These are phyloP conservation scores for Colletotrichum kahawae DNA, from an alignment of 2,329 filamentous ascomycete genomes.

Conservation along the genomic window DNA sequence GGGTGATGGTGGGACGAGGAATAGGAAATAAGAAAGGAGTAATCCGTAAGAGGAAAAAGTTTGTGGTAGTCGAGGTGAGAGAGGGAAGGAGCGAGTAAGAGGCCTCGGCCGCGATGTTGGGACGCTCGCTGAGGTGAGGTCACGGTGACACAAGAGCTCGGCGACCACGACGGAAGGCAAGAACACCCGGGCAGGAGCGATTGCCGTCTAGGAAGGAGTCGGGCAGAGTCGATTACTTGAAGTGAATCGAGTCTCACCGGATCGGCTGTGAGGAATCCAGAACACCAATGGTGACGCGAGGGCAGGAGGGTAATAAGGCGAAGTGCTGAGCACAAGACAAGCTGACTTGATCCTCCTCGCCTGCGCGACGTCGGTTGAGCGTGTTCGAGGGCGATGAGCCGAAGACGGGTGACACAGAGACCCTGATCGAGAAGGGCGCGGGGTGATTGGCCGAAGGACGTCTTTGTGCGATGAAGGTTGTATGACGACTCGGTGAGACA, in stretches of 20 bases:
- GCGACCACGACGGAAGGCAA: slow-evolving; percentile 8
- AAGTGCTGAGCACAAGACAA: background rate
- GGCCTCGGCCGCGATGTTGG: background rate
- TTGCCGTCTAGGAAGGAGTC: background rate
- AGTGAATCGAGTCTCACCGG: slow-evolving; percentile 1
- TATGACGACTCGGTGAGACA: slow-evolving; percentile 5
- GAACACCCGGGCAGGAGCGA: slow-evolving; percentile 4
- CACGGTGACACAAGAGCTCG: slow-evolving; percentile 7
- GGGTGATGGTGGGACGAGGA: background rate
- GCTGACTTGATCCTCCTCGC: background rate
- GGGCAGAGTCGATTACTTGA: background rate
- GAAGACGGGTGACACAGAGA: background rate
- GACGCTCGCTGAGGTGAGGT: background rate
- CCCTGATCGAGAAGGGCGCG: slow-evolving; percentile 1
- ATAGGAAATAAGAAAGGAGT: background rate
- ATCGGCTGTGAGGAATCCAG: background rate
- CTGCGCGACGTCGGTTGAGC: slow-evolving; percentile 5
- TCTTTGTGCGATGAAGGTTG: slow-evolving; percentile 10
- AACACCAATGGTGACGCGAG: background rate
- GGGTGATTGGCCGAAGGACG: background rate
- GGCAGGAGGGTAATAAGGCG: background rate
- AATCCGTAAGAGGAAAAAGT: background rate
- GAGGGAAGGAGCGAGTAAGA: background rate
- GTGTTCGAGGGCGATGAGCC: background rate
- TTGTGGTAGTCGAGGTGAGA: background rate